Evolutionary conservation across 73 alveolate species (phyloP).

Genomic region (Blepharisma stoltei): DNA sequence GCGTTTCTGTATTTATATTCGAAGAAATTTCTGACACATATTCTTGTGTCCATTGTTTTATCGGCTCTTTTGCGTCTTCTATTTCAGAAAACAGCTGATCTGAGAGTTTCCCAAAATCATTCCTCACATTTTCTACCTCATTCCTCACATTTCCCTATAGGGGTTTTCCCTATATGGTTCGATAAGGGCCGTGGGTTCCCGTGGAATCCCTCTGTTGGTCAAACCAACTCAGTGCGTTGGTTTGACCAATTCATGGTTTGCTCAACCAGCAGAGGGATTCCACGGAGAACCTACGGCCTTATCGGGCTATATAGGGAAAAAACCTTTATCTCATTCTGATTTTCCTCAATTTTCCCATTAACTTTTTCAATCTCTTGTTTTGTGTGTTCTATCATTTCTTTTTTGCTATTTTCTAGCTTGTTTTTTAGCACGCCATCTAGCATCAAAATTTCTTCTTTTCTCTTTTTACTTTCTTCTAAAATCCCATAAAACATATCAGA

Average conservation of each 20-base stretch:
- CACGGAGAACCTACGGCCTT: too few relatives aligned
- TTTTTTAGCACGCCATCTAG: not conserved
- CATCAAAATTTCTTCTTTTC: not conserved
- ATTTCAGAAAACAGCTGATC: conserved; percentile 1
- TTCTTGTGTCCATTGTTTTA: conserved; percentile 13
- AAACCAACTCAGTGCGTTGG: too few relatives aligned
- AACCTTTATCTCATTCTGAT: not conserved
- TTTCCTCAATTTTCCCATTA: not conserved
- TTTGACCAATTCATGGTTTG: too few relatives aligned
- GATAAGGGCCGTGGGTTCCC: too few relatives aligned
- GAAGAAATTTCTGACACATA: too few relatives aligned
- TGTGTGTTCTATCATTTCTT: not conserved
- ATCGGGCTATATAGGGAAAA: too few relatives aligned
- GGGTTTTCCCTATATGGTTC: too few relatives aligned
- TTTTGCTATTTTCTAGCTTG: not conserved
- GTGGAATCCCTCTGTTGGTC: too few relatives aligned
- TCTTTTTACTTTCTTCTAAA: not conserved
- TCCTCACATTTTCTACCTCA: not conserved
- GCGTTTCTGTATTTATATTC: too few relatives aligned
- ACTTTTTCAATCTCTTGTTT: not conserved
- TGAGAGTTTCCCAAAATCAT: not conserved
- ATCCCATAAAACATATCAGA: not conserved
- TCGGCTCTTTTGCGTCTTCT: not conserved
- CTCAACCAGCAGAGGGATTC: too few relatives aligned
- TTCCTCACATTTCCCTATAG: not conserved